Evolutionary conservation across 163 green algal species (phyloP), one percentile per base, ranked within the genome.

Genomic region (Picocystis sp.): DNA sequence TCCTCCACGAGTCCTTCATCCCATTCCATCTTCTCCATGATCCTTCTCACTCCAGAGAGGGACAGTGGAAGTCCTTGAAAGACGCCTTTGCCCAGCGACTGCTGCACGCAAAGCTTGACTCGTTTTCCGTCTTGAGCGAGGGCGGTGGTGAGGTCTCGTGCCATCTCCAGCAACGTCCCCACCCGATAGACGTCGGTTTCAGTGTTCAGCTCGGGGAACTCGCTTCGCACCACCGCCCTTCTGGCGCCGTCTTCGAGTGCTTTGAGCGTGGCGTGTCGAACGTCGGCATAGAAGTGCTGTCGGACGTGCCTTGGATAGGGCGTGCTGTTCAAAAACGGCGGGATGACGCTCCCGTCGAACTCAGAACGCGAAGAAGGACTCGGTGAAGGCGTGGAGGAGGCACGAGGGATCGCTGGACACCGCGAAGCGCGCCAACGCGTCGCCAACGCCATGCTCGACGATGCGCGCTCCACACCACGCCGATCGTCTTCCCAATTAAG

Each of bases 21-120:
- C 76, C 76, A 87, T 62, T 88, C 79, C 79, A 90, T 88, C 33
- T 62, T 60, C 8, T 76, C 62, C 54, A 88, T 64, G 45, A 90
- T 82, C 11, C 66, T 60, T 25, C 63, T 58, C 34, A 82, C 70
- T 19, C 80, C 80, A 17, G 61, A 69, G 21, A 90, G 60, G 12
- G 64, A 64, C 25, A 90, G 62, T 11, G 80, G 80, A 43, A 83
- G 57, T 14, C 77, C 79, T 52, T 80, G 61, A 51, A 89, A 89
- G 12, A 89, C 70, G 29, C 81, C 81, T 47, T 80, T 33, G 0
- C 81, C 81, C 69, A 91, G 75, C 15, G 72, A 52, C 14, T 73
- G 62, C 57, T 91, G 81, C 45, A 91, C 81, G 60, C 76, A 87
- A 11, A 91, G 67, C 47, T 78, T 80, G 21, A 89, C 80, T 11